Evolutionary conservation across 1,284 basidiomycete genomes (phyloP), one percentile per base, ranked within the genome.

Genomic region (Microbotryum silenes-acaulis): DNA sequence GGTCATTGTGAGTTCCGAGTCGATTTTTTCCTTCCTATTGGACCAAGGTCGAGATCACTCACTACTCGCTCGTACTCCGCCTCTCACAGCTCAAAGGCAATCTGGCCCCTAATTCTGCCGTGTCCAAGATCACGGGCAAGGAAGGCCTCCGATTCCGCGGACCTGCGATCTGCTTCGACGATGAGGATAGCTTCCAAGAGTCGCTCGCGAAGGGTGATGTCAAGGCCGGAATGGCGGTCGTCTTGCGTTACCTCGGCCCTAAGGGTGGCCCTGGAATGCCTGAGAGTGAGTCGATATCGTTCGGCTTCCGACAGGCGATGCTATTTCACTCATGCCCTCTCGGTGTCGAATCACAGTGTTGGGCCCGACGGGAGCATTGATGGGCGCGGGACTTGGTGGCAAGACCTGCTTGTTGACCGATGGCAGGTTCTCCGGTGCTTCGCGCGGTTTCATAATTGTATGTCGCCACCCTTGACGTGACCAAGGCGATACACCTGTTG

Each of bases 71-170:
- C 8, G 31, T 31, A 31, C 31, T 31, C 31, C 9, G 31, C 31
- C 7, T 10, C 31, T 31, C 31, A 31, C 31, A 31, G 31, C 67
- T 77, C 3, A 55, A 62, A 4, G 76, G 76, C n/a, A 76, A 75
- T 62, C 70, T 77, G 18, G 71, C 76, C 0, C 75, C 76, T 2
- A 57, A 63, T 16, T 27, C 31, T 6, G 88, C 91, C 33, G 92
- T 97, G 20, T 89, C 91, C 52, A 97, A 97, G 77, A 80, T 97
- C 65, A 96, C 93, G 8, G 92, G 93, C n/a, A 94, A 96, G 76
- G 93, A 97, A 77, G 92, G 92, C 6, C 75, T 85, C 51, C 79
- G 78, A 33, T 97, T 97, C 72, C 85, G 89, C 78, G 87, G 60
- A 20, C 31, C 31, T 31, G 31, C 31, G 9, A 31, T 31, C 9